Conservation (phyloP, 148 eudicot species). For the Oxyria digyna region DNA sequence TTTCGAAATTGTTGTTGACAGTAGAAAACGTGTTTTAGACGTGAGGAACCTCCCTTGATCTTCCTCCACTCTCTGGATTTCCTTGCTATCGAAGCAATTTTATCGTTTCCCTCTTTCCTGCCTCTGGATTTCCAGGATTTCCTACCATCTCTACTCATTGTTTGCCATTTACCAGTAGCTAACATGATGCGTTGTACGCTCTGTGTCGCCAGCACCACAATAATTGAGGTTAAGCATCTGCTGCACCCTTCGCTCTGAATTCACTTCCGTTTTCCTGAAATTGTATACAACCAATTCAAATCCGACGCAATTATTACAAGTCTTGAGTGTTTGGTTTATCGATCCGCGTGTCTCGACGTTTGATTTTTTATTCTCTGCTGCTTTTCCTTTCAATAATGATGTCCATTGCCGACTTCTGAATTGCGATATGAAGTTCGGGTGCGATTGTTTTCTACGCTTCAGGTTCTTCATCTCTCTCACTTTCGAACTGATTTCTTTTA, state of each 20-base stretch:
- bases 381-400: background rate
- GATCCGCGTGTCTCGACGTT: constrained; percentile 17
- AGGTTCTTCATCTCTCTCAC: background rate
- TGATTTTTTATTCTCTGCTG: background rate
- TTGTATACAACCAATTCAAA: background rate
- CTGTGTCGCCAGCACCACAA: background rate
- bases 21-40: constrained; percentile 7
- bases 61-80: constrained; percentile 1
- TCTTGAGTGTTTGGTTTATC: background rate
- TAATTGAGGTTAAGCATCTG: background rate
- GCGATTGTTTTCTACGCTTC: constrained; percentile 11
- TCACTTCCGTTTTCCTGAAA: background rate
- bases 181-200: background rate
- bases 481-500: background rate
- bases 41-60: constrained; percentile 7
- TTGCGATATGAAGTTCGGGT: constrained; percentile 43
- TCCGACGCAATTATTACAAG: background rate
- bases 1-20: background rate
- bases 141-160: background rate
- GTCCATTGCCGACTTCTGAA: background rate
- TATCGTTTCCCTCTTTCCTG: background rate
- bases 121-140: constrained; percentile 2
- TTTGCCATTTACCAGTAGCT: background rate
- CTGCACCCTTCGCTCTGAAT: background rate
- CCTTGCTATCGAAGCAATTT: constrained; percentile 10